Base-by-base conservation (phyloP, 1,284 basidiomycete species). In the Cutaneotrichosporon cavernicola region DNA sequence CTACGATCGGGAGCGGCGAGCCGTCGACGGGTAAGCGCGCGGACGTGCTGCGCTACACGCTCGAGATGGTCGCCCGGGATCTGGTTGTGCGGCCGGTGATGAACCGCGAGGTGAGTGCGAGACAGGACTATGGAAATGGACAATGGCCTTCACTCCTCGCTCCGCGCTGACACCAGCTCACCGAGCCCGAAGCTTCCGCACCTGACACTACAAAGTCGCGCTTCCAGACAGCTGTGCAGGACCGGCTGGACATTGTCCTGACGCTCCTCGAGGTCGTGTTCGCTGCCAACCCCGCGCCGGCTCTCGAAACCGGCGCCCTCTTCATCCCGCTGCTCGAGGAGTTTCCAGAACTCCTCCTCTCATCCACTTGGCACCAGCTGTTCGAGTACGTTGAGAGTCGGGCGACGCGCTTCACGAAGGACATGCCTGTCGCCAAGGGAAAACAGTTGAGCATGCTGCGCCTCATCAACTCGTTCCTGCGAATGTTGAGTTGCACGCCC, bases 291-390 rank as follows among this genome's bases (percentile, higher is more conserved):
- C 49, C 49, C 13, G 46, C 64, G 2, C 65, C 71, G 4, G 14
- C 65, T 1, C 67, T 79, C 10, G 78, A 79, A 58, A 73, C 78
- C 2, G 78, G 78, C 61, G 71, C 71, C 0, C 53, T 76, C 13
- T 77, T 79, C 66, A 74, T 79, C 26, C 78, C 78, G 0, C 60
- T 79, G 1, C 58, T 79, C 10, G 78, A 79, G 62, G 78, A 79
- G 38, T 69, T 77, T 14, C 73, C 75, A 50, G 78, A 79, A 64
- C 63, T 79, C 32, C 67, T 79, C 7, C 73, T 74, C 8, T 70
- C 75, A 0, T 71, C 71, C 16, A 65, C 70, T 4, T 79, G 78
- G 78, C 66, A 74, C 10, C 62, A 65, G 26, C 65, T 79, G 11
- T 79, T 76, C 74, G 30, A 58, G 13, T 79, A 76, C 62, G 57